Conservation (phyloP, 495 filamentous ascomycete genomes). For the Trypethelium eluteriae region DNA sequence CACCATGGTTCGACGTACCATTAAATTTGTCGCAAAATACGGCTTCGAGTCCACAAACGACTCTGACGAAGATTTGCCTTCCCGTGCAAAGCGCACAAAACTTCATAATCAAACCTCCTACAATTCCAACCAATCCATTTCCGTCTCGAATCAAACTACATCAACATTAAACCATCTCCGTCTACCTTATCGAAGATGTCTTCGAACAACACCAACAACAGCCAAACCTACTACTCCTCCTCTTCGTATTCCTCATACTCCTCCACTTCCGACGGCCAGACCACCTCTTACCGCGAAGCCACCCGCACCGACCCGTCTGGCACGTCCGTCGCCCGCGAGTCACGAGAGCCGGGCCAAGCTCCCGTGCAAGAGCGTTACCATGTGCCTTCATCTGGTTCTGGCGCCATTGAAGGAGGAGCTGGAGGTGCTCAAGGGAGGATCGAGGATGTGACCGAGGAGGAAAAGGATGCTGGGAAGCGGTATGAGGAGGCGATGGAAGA, state of each 20-base stretch:
- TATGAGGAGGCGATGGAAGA: slow-evolving; percentile 12
- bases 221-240: slow-evolving; percentile 2
- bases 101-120: background rate
- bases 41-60: too few relatives aligned
- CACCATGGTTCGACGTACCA: too few relatives aligned
- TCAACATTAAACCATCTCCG: too few relatives aligned
- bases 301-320: background rate
- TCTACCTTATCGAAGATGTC: background rate
- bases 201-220: slow-evolving; percentile 2
- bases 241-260: slow-evolving; percentile 4
- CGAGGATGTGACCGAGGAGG: background rate
- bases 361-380: background rate
- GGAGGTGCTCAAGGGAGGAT: background rate
- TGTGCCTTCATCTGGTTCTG: background rate
- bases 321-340: slow-evolving; percentile 1
- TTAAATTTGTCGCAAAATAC: too few relatives aligned
- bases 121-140: background rate
- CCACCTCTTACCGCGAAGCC: background rate
- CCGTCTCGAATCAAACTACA: too few relatives aligned
- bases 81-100: background rate
- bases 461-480: background rate
- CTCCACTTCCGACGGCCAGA: slow-evolving; percentile 3
- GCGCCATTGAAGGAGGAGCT: slow-evolving; percentile 6
- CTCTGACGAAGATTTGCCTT: too few relatives aligned
- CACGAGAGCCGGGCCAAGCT: background rate